Evolutionary conservation across 2,329 filamentous ascomycete species (phyloP), one percentile per base, ranked within the genome.

Genomic region (Lecanicillium sp.): DNA sequence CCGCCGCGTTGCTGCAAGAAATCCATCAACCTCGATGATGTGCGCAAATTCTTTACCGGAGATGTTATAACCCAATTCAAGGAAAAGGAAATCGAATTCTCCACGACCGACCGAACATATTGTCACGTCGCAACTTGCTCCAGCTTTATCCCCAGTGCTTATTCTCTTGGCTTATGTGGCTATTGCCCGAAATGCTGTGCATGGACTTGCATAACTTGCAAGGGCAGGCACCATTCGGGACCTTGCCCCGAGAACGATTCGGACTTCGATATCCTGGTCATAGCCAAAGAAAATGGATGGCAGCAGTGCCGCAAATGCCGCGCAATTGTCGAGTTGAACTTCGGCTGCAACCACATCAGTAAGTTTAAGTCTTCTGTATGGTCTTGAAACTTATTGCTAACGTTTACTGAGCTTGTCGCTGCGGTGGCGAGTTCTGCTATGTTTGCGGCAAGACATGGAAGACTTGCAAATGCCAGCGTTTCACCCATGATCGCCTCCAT

Each of bases 371-470:
- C n/a, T n/a, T n/a, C n/a, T n/a, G n/a, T n/a, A n/a, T n/a, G n/a
- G n/a, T n/a, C n/a, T n/a, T n/a, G n/a, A n/a, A n/a, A n/a, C n/a
- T 12, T 29, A 12, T 12, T 29, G 26, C 26, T 29, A 29, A 29
- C 26, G 26, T 7, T 7, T 7, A 29, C 7, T 12, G 26, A 29
- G 26, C 26, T 12, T 29, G 26, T 12, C 26, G 26, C 12, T 29
- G 26, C 12, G 26, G 26, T 29, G 26, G 7, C 26, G 26, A 29
- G 26, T 29, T 29, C 26, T 29, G 26, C 26, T 29, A 29, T 29
- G 12, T n/a, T n/a, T 76, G 72, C 37, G 69, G 68, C 6, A n/a
- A 23, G 1, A 11, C 1, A 3, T 74, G 71, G 71, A 69, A 67
- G 42, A 62, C 44, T 0, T 73, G 67, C 30, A 0, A 0, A 0